Base-by-base conservation (phyloP, 75 land plant genomes). In the Cryptomeria japonica region DNA sequence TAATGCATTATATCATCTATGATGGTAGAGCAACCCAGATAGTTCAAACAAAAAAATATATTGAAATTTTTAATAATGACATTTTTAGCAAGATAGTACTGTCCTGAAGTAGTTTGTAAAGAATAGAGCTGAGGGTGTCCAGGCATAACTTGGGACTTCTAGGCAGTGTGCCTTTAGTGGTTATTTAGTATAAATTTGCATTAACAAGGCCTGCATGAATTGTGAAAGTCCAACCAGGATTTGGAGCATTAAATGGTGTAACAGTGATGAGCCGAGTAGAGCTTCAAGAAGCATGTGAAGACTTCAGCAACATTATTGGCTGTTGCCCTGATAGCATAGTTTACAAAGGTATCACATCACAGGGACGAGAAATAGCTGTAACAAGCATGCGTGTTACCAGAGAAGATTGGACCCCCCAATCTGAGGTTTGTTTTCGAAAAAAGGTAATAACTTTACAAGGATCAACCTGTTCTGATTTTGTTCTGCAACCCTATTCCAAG, bases 271-370 rank as follows among this genome's bases (percentile, higher is more conserved):
- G 89, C 79, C 90, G 93, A 76, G 93, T 90, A 84, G 98, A 96
- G 77, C 94, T 98, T n/a, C 96, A 96, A 87, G 90, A 89, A 32
- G 98, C 99, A 10, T 98, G 99, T 90, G 99, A 98, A 90, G 99
- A 98, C 87, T 98, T 98, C 93, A 98, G 99, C 93, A 98, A 98
- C 88, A 97, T 98, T 34, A 98, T 98, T 85, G 99, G 97, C 56
- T 93, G 94, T 41, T 96, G 98, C 16, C 88, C 93, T 13, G 95
- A 94, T 55, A 95, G 93, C 86, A 61, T 95, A 28, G 93, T 98
- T 22, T 97, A 94, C 89, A 98, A 98, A 87, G 99, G 99, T 49
- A 98, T 95, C 86, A 83, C 95, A 76, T 89, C 93, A 86, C 91
- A 91, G 86, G 98, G 98, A 58, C 94, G 92, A 39, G 99, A 98